Percentiles rank a stretch among this genome's conserved stretches.
Evolutionary conservation across 2,329 filamentous ascomycete species (phyloP).

Genomic region (Colletotrichum sp.): DNA sequence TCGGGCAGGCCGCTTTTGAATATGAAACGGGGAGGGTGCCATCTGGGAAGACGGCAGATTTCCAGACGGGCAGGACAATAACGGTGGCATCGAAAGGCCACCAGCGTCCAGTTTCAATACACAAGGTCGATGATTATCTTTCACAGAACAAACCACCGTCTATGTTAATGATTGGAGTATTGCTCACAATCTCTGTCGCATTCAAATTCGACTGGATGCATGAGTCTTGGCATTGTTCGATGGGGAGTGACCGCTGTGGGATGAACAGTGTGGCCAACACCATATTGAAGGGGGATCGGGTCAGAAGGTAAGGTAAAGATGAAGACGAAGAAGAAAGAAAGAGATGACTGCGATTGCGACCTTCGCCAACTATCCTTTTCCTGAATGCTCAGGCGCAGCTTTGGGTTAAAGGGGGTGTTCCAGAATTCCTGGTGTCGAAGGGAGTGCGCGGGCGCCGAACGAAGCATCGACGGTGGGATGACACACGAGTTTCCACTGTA

Average conservation of each 20-base stretch:
- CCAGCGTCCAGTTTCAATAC: not conserved
- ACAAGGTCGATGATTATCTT: not conserved
- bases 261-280: not conserved
- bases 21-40: not conserved
- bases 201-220: not conserved
- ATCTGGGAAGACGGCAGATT: not conserved
- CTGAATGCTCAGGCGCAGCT: not conserved
- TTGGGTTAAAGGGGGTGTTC: not conserved
- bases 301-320: not conserved
- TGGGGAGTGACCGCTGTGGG: not conserved
- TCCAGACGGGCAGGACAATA: not conserved
- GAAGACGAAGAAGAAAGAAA: not conserved
- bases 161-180: not conserved
- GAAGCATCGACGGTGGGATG: not conserved
- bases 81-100: not conserved
- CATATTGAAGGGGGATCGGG: not conserved
- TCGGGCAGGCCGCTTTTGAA: not conserved
- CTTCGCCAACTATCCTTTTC: not conserved
- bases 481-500: not conserved
- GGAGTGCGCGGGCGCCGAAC: not conserved
- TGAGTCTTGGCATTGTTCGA: not conserved
- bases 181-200: not conserved
- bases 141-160: not conserved
- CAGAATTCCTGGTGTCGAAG: not conserved
- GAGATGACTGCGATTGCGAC: accelerated